Evolutionary conservation across 2,329 filamentous ascomycete genomes (phyloP).

Genomic region (Arthrobotrys megalospora): DNA sequence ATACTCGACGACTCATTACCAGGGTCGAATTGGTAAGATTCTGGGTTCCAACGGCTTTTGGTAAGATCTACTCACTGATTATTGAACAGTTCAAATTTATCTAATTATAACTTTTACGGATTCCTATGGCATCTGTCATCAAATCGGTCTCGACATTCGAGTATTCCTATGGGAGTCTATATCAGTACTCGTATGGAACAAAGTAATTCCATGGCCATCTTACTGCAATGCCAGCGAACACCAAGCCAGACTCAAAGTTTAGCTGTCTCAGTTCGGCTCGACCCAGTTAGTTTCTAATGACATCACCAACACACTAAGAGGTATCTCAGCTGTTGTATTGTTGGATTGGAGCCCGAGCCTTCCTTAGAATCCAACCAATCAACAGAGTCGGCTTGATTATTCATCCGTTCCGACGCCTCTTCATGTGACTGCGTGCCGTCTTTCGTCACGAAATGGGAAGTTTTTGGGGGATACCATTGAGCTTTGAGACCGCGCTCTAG

Average conservation of each 20-base stretch:
- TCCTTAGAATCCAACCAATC: constrained; percentile 2
- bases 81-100: too few species aligned
- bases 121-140: too few species aligned
- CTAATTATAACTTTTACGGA: too few species aligned
- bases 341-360: too few species aligned
- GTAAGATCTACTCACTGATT: not conserved
- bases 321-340: not conserved
- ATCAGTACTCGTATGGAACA: too few species aligned
- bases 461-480: not conserved
- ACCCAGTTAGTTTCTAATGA: not conserved
- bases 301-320: constrained; percentile 6
- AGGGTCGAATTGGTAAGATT: too few species aligned
- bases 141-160: too few species aligned
- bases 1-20: not conserved
- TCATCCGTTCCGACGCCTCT: constrained; percentile 44
- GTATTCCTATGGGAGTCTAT: too few species aligned
- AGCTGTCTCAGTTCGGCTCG: not conserved
- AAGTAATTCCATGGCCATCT: too few species aligned
- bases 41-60: not conserved
- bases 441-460: not conserved
- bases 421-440: constrained; percentile 49
- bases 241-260: not conserved
- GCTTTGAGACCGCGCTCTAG: not conserved
- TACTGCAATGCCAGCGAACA: too few species aligned
- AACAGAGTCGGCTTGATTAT: constrained; percentile 55